These are phyloP conservation scores for Neocucurbitaria cava DNA, from an alignment of 2,329 filamentous ascomycete species.

Conservation along the genomic window DNA sequence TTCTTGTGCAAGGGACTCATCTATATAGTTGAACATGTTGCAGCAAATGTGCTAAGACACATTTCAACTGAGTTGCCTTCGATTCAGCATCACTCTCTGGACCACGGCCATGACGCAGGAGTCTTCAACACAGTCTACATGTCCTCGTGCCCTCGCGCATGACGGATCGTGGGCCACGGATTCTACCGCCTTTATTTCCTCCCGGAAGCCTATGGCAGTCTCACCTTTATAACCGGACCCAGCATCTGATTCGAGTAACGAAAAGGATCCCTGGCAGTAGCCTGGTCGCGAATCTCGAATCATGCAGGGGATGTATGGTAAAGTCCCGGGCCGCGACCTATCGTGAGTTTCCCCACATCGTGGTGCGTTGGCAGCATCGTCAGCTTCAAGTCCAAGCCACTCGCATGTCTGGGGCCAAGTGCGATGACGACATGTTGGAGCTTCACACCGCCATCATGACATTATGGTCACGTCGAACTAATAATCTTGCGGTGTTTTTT, in stretches of 20 bases:
- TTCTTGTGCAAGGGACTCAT: constrained; percentile 4
- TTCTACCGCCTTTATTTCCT: background rate
- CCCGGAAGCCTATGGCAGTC: background rate
- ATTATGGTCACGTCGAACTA: background rate
- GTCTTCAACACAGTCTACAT: constrained; percentile 4
- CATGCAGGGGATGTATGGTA: constrained; percentile 9
- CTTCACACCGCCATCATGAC: constrained; percentile 24
- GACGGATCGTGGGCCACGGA: constrained; percentile 3
- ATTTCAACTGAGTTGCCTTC: too few relatives aligned
- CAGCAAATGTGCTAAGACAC: background rate
- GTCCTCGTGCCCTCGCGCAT: constrained; percentile 28
- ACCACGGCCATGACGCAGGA: constrained; percentile 2
- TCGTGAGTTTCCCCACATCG: constrained; percentile 15
- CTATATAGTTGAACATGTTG: background rate
- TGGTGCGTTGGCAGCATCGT: constrained; percentile 21
- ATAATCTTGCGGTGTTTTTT: background rate
- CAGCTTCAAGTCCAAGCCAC: constrained; percentile 11
- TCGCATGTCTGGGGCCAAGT: constrained; percentile 7
- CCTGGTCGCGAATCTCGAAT: constrained; percentile 1
- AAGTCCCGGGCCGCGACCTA: constrained; percentile 10
- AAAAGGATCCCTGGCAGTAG: background rate
- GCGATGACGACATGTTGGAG: constrained; percentile 24
- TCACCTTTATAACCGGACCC: background rate
- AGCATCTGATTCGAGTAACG: background rate
- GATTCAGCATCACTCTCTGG: background rate